A percentile compares a stretch with the other conserved stretches of the same genome.
These are phyloP conservation scores for Phlegmacium glaucopus DNA, from an alignment of 768 basidiomycete species.

Conservation along the genomic window DNA sequence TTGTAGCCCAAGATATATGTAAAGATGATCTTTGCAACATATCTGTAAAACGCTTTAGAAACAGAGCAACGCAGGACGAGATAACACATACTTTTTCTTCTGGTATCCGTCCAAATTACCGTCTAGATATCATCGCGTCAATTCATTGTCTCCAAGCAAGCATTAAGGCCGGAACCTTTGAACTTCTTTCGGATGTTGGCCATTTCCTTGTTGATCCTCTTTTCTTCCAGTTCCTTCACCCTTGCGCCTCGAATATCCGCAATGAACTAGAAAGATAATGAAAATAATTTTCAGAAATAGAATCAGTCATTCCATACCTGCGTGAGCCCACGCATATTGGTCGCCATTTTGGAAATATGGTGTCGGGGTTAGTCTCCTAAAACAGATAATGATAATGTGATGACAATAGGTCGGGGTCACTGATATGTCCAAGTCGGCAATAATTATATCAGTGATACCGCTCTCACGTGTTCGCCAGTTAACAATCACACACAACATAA, in stretches of 20 bases:
- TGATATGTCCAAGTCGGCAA: too few species aligned
- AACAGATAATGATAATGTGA: too few species aligned
- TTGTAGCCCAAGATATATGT: conserved; percentile 99
- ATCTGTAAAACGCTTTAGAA: conserved; percentile 43
- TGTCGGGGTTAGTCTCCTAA: too few species aligned
- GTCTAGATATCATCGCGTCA: conserved; percentile 38
- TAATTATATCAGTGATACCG: too few species aligned
- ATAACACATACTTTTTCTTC: conserved; percentile 74
- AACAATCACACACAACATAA: too few species aligned
- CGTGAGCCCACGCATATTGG: conserved; percentile 88
- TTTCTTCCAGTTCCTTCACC: conserved; percentile 96
- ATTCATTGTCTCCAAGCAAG: conserved; percentile 2
- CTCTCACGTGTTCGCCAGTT: too few species aligned
- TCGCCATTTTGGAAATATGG: conserved; percentile 58
- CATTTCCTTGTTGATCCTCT: conserved; percentile 99
- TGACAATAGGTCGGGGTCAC: too few species aligned
- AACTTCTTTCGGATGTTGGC: conserved; percentile 99
- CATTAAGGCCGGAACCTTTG: conserved; percentile 59
- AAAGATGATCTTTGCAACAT: conserved; percentile 98
- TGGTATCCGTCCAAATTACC: conserved; percentile 88
- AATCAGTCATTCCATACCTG: conserved; percentile 55
- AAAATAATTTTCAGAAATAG: conserved; percentile 6
- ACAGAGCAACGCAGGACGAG: not conserved
- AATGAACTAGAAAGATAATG: conserved; percentile 69
- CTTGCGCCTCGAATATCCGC: conserved; percentile 97